phyloP scores from a whole-genome alignment of 768 basidiomycete species.

The Naganishia kalamii region DNA sequence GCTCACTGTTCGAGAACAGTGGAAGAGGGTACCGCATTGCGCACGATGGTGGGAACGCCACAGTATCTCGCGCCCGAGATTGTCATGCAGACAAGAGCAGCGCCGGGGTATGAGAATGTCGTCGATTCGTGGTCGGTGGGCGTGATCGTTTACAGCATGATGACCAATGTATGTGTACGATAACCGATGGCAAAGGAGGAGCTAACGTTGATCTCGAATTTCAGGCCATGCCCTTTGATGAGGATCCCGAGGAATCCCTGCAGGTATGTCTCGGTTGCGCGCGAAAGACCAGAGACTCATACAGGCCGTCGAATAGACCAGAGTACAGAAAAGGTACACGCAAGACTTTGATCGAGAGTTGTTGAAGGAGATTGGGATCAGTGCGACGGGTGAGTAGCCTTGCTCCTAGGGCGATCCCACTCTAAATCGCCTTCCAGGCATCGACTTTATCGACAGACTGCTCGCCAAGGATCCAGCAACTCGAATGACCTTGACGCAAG shows the following conservation, averaged over 20 bases:
- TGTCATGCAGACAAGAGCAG: slow-evolving; percentile 60
- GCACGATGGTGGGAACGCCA: slow-evolving; percentile 92
- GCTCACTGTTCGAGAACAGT: neutral
- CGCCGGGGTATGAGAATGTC: slow-evolving; percentile 65
- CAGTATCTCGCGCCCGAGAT: slow-evolving; percentile 50
- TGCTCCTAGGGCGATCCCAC: neutral
- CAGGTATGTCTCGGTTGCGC: slow-evolving; percentile 45
- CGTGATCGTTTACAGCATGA: slow-evolving; percentile 71
- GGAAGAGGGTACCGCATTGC: slow-evolving; percentile 21
- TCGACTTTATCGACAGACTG: slow-evolving; percentile 62
- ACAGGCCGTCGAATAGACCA: neutral
- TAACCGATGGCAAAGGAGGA: neutral
- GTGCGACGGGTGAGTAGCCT: slow-evolving; percentile 52
- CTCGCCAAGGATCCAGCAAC: slow-evolving; percentile 59
- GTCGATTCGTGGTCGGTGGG: slow-evolving; percentile 98
- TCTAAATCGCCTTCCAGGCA: slow-evolving; percentile 47
- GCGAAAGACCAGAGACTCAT: neutral
- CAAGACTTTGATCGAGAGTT: slow-evolving; percentile 56
- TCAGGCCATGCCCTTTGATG: slow-evolving; percentile 70
- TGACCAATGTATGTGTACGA: slow-evolving; percentile 54
- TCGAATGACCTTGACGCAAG: slow-evolving; percentile 67
- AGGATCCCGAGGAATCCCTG: slow-evolving; percentile 60
- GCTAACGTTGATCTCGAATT: slow-evolving; percentile 56
- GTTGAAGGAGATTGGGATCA: slow-evolving; percentile 50
- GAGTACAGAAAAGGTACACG: slow-evolving; percentile 32